Percentiles rank a stretch among this genome's conserved stretches.
Conservation (phyloP, 768 basidiomycete genomes). For the Gelatoporia subvermispora region DNA sequence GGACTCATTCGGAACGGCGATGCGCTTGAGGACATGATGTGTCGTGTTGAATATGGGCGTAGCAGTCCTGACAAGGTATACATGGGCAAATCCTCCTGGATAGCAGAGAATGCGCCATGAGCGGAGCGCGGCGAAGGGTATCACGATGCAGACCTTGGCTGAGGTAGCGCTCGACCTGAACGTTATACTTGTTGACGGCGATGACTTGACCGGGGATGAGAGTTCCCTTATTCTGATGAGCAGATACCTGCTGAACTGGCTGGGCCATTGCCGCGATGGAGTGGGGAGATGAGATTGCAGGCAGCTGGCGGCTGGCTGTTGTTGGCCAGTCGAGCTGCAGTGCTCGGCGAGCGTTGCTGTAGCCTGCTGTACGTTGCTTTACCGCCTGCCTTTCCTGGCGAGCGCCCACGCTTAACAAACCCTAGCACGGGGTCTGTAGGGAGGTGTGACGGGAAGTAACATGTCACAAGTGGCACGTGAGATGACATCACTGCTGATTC, state of each 20-base stretch:
- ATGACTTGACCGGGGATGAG: slow-evolving; percentile 82
- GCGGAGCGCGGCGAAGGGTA: not conserved
- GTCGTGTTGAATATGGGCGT: slow-evolving; percentile 87
- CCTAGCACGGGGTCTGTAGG: too few relatives aligned
- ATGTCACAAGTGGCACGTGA: too few relatives aligned
- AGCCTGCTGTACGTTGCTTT: too few relatives aligned
- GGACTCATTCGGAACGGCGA: slow-evolving; percentile 84
- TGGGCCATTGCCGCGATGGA: slow-evolving; percentile 42
- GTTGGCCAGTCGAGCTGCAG: too few relatives aligned
- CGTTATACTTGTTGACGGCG: slow-evolving; percentile 81
- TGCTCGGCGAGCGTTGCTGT: too few relatives aligned
- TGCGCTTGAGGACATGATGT: slow-evolving; percentile 95
- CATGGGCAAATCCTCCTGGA: slow-evolving; percentile 94
- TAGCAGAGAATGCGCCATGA: slow-evolving; percentile 9
- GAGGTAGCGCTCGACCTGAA: slow-evolving; percentile 91
- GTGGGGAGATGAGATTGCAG: not conserved
- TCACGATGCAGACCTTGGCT: slow-evolving; percentile 68
- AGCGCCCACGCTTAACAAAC: too few relatives aligned
- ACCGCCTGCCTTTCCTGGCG: too few relatives aligned
- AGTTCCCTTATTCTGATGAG: slow-evolving; percentile 53
- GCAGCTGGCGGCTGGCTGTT: too few relatives aligned
- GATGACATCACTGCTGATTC: too few relatives aligned
- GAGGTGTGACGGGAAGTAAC: too few relatives aligned
- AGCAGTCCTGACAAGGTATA: slow-evolving; percentile 89
- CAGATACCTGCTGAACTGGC: slow-evolving; percentile 39